Evolutionary conservation across 208 protist genomes (phyloP).

Genomic region (Phytomonas sp.): DNA sequence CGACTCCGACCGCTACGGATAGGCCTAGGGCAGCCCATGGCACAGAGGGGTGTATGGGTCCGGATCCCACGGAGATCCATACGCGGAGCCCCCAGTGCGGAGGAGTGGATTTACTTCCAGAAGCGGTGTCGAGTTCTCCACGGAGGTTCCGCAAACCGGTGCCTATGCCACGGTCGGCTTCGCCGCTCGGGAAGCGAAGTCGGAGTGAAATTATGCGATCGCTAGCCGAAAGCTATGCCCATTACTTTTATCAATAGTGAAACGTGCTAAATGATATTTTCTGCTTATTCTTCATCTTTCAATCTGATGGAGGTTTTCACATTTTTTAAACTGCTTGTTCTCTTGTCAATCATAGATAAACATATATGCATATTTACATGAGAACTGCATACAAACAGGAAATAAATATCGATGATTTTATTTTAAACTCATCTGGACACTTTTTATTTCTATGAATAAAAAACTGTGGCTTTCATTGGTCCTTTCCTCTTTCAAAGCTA

Average conservation of each 20-base stretch:
- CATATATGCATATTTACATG: neutral
- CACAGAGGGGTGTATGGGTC: neutral
- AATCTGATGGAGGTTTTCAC: neutral
- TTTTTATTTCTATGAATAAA: neutral
- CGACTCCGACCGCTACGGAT: neutral
- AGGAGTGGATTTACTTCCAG: neutral
- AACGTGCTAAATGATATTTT: neutral
- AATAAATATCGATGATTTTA: neutral
- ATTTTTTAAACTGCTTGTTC: slow-evolving; percentile 11
- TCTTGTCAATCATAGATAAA: slow-evolving; percentile 2
- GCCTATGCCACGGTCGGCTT: no score
- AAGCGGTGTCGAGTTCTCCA: neutral
- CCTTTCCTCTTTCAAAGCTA: neutral
- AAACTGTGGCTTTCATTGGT: neutral
- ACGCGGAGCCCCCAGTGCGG: neutral
- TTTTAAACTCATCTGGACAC: neutral
- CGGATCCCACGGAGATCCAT: neutral
- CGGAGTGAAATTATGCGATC: neutral
- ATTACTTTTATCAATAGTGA: neutral
- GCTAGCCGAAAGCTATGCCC: neutral
- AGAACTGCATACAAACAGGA: neutral
- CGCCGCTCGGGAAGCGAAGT: neutral
- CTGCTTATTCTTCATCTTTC: slow-evolving; percentile 7
- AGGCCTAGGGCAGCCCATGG: neutral
- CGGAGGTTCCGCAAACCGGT: no score